phyloP scores from a whole-genome alignment of 176 grass and related monocot species.

The Thinopyrum elongatum region DNA sequence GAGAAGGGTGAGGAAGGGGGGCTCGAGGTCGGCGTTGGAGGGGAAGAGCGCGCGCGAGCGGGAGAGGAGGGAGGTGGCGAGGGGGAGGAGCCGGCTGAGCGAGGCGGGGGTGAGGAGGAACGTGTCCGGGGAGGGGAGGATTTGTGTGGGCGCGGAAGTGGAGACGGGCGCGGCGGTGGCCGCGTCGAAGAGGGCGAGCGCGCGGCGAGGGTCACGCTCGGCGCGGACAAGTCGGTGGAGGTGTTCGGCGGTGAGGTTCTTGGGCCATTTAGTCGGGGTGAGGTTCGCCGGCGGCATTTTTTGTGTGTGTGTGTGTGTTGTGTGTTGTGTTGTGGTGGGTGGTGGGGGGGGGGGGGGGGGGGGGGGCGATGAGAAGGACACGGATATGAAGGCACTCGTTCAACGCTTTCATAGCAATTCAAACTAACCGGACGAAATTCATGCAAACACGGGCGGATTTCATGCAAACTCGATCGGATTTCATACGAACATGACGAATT shows the following conservation, averaged over 20 bases:
- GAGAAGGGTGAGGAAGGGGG: slow-evolving; percentile 67
- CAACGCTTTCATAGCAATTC: too few species aligned
- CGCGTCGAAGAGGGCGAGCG: slow-evolving; percentile 67
- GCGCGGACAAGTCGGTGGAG: slow-evolving; percentile 57
- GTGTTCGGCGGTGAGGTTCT: slow-evolving; percentile 51
- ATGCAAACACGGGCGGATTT: too few species aligned
- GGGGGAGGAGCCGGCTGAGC: slow-evolving; percentile 64
- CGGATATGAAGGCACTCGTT: too few species aligned
- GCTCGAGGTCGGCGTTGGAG: slow-evolving; percentile 39
- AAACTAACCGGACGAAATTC: too few species aligned
- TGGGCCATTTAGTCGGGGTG: slow-evolving; percentile 51
- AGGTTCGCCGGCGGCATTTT: slow-evolving; percentile 37
- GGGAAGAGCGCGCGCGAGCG: slow-evolving; percentile 46
- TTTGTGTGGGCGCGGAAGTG: slow-evolving; percentile 16
- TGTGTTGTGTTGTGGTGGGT: too few species aligned
- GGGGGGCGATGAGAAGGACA: too few species aligned
- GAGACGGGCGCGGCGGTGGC: slow-evolving; percentile 48
- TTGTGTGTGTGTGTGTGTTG: too few species aligned
- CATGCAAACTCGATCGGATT: too few species aligned
- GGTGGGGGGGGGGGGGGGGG: too few species aligned
- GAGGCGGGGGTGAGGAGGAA: slow-evolving; percentile 71
- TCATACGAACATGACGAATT: too few species aligned
- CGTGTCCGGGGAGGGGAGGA: slow-evolving; percentile 41
- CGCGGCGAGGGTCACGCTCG: slow-evolving; percentile 57
- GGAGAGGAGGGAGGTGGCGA: slow-evolving; percentile 53